Evolutionary conservation across 2,329 filamentous ascomycete genomes (phyloP), one percentile per base, ranked within the genome.

Genomic region (Claviceps pusilla): DNA sequence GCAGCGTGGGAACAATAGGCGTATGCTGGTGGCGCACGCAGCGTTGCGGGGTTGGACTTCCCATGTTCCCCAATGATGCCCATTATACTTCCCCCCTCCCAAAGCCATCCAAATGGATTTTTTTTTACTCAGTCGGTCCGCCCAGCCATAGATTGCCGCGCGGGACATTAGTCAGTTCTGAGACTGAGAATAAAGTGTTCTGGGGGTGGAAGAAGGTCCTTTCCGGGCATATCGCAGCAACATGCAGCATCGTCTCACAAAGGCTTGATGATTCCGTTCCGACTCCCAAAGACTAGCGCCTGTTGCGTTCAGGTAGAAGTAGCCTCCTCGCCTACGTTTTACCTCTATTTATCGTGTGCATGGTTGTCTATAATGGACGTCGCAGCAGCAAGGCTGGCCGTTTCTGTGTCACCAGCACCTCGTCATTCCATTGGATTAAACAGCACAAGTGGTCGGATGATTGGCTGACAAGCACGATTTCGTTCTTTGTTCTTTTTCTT

Each of bases 111-210:
- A 24, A 2, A 24, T 24, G 2, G 24, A 24, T n/a, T 19, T 43
- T 19, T 24, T 45, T 39, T 42, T 19, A 29, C 35, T 55, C 45
- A 37, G 49, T 24, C 48, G 49, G 28, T 28, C 53, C 35, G 49
- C 28, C 53, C 29, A 42, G 49, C 39, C 45, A 11, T 42, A 33
- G 43, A 43, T 19, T 19, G 42, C 50, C 42, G 28, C 37, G 53
- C 53, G 47, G 53, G 42, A 54, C 53, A 55, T 52, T 48, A 49
- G 33, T 55, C 43, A 55, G 28, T 54, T 16, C 53, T 55, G 53
- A 52, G 11, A 46, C 19, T 11, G 19, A 11, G 48, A 52, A 29
- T 16, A 41, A 49, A 52, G 29, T 29, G 50, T 47, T 39, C 48
- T 51, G 43, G 49, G 33, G 53, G 43, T 19, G 33, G 9, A 0